Conservation (phyloP, 108 stramenopile genomes). For the Mayamaea pseudoterrestris region DNA sequence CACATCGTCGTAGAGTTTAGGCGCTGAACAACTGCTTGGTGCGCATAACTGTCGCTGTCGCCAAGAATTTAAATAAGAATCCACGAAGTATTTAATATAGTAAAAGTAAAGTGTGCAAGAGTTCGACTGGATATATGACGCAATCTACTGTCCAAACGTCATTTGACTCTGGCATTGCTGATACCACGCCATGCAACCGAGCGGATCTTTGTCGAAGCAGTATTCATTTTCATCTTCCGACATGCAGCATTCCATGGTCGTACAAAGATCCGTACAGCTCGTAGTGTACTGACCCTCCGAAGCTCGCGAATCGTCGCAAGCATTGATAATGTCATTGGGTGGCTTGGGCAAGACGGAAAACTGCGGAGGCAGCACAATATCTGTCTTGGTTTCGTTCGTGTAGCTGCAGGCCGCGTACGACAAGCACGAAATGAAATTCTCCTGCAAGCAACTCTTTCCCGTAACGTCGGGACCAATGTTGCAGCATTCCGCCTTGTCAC, state of each 20-base stretch:
- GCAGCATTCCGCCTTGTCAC: constrained; percentile 5
- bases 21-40: too few species aligned
- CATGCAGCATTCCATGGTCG: not conserved
- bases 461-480: not conserved
- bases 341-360: not conserved
- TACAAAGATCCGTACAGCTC: constrained; percentile 1
- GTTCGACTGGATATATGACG: too few species aligned
- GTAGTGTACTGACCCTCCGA: not conserved
- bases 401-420: constrained; percentile 6
- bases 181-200: constrained; percentile 9
- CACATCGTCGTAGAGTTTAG: too few species aligned
- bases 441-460: not conserved
- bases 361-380: not conserved
- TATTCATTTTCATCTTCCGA: not conserved
- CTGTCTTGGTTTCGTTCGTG: not conserved
- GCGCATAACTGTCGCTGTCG: too few species aligned
- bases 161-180: constrained; percentile 4
- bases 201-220: constrained; percentile 8
- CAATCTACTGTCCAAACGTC: too few species aligned
- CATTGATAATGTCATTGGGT: not conserved
- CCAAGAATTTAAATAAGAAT: too few species aligned
- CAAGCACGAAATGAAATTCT: constrained; percentile 6
- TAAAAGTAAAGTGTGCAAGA: too few species aligned
- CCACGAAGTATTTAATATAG: too few species aligned
- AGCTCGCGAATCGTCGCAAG: not conserved